phyloP scores from a whole-genome alignment of 2,329 filamentous ascomycete species.

The Sporothrix protearum region DNA sequence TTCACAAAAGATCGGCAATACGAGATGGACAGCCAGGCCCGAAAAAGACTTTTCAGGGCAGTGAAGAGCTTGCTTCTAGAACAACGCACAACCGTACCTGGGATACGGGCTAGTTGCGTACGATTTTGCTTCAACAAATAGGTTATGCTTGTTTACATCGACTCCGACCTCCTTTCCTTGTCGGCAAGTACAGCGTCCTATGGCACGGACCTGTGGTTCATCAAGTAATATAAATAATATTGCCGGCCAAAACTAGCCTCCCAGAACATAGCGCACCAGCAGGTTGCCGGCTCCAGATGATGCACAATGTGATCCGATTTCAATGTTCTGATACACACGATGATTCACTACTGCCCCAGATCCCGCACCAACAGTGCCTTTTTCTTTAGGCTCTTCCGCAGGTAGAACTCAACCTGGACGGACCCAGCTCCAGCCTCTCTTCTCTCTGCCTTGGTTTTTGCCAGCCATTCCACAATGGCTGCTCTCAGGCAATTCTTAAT shows the following conservation, averaged over 20 bases:
- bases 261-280: not conserved
- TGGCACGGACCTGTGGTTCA: not conserved
- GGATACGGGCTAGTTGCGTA: not conserved
- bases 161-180: not conserved
- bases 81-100: not conserved
- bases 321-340: not conserved
- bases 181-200: not conserved
- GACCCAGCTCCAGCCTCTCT: not conserved
- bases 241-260: not conserved
- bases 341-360: not conserved
- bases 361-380: constrained; percentile 11
- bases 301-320: not conserved
- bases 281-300: not conserved
- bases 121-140: not conserved
- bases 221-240: not conserved
- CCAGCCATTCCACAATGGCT: constrained; percentile 23
- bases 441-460: not conserved
- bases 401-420: constrained; percentile 25
- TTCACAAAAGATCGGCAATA: not conserved
- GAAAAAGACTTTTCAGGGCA: not conserved
- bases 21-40: not conserved
- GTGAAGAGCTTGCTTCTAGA: not conserved
- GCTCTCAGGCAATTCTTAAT: constrained; percentile 23
- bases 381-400: constrained; percentile 23
- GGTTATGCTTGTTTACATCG: not conserved